phyloP scores from a whole-genome alignment of 1,284 basidiomycete species.

The Marasmius oreades region DNA sequence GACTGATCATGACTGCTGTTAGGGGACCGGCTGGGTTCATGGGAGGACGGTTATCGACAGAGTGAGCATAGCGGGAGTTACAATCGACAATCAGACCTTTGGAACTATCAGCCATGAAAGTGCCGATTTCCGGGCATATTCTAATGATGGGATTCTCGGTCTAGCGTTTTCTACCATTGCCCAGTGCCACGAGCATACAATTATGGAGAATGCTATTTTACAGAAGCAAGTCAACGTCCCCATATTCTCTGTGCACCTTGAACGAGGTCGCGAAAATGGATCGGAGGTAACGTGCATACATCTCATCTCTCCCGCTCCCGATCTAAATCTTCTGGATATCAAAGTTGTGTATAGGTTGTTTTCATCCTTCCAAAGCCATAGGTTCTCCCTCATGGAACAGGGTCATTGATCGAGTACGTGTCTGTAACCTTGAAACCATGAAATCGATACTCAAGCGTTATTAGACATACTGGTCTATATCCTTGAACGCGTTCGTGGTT shows the following conservation, averaged over 20 bases:
- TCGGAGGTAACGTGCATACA: constrained; percentile 40
- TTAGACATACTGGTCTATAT: constrained; percentile 56
- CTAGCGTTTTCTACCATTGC: constrained; percentile 57
- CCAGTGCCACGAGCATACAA: constrained; percentile 40
- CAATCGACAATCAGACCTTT: constrained; percentile 44
- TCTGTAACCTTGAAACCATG: constrained; percentile 32
- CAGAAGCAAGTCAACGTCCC: constrained; percentile 39
- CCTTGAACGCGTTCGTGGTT: constrained; percentile 39
- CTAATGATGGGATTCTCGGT: constrained; percentile 54
- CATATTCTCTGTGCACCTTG: constrained; percentile 56
- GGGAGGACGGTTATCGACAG: constrained; percentile 46
- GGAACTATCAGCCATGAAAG: constrained; percentile 42
- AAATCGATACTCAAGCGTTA: constrained; percentile 23
- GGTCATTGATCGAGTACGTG: constrained; percentile 25
- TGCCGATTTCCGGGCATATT: constrained; percentile 38
- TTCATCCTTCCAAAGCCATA: constrained; percentile 45
- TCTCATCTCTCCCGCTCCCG: not conserved
- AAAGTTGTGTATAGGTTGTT: constrained; percentile 59
- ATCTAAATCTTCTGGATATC: not conserved
- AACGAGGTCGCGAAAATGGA: constrained; percentile 39
- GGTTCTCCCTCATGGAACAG: constrained; percentile 49
- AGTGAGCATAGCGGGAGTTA: constrained; percentile 43
- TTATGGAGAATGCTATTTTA: constrained; percentile 60
- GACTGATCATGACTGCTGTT: constrained; percentile 11
- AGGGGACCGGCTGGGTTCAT: constrained; percentile 48